Evolutionary conservation across 1,284 basidiomycete genomes (phyloP).

Genomic region (Pseudozyma hubeiensis): DNA sequence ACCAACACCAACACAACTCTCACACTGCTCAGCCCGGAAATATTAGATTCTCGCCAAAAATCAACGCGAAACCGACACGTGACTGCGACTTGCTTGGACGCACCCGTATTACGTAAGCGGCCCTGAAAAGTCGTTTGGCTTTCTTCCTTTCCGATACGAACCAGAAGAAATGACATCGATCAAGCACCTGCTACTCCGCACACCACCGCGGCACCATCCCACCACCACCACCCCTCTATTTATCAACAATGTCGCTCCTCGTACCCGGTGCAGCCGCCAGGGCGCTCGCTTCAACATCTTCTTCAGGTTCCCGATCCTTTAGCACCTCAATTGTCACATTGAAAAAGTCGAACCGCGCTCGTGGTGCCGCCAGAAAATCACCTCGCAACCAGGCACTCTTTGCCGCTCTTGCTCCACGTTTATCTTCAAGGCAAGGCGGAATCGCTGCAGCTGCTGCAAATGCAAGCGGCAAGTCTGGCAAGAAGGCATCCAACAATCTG

Average conservation of each 20-base stretch:
- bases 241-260: constrained; percentile 22
- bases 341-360: constrained; percentile 55
- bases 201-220: background rate
- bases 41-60: background rate
- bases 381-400: constrained; percentile 43
- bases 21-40: background rate
- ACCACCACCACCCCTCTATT: background rate
- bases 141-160: constrained; percentile 9
- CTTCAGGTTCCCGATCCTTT: constrained; percentile 35
- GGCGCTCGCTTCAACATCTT: constrained; percentile 22
- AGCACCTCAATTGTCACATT: constrained; percentile 28
- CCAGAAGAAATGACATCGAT: background rate
- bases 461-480: constrained; percentile 16
- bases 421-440: constrained; percentile 25
- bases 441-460: constrained; percentile 6
- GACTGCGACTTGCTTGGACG: constrained; percentile 4
- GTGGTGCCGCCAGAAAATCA: constrained; percentile 51
- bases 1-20: constrained; percentile 15
- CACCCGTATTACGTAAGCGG: constrained; percentile 24
- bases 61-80: constrained; percentile 33
- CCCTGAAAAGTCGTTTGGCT: background rate
- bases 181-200: too few relatives aligned
- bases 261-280: constrained; percentile 9
- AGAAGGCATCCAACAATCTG: constrained; percentile 34
- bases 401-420: constrained; percentile 26